Evolutionary conservation across 805 yeast species (phyloP).

Genomic region (Suhomyces xylopsoci): DNA sequence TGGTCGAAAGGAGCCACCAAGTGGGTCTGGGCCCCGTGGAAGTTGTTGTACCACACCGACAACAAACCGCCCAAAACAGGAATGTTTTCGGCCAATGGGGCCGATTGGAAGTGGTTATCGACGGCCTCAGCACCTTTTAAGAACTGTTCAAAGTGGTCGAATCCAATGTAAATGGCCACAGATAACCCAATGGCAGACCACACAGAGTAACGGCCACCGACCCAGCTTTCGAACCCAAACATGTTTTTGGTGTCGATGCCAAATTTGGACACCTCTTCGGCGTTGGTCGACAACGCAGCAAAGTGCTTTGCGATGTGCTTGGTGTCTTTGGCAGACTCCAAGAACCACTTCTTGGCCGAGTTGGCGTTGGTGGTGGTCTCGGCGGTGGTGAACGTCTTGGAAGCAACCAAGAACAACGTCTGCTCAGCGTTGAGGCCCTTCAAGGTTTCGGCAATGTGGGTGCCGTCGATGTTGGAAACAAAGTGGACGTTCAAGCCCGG

Average conservation of each 20-base stretch:
- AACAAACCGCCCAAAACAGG: slow-evolving; percentile 91
- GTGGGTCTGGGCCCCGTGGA: slow-evolving; percentile 97
- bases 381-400: slow-evolving; percentile 98
- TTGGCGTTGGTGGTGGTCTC: slow-evolving; percentile 96
- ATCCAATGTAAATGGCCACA: slow-evolving; percentile 93
- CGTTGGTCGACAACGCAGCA: slow-evolving; percentile 94
- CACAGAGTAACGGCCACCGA: slow-evolving; percentile 99
- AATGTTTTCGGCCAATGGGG: slow-evolving; percentile 88
- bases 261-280: slow-evolving; percentile 83
- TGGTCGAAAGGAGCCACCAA: slow-evolving; percentile 98
- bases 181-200: slow-evolving; percentile 99
- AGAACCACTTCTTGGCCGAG: slow-evolving; percentile 93
- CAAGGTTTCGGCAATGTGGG: slow-evolving; percentile 90
- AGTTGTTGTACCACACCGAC: slow-evolving; percentile 98
- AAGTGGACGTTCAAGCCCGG: slow-evolving; percentile 78
- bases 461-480: slow-evolving; percentile 98
- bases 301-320: slow-evolving; percentile 92
- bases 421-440: slow-evolving; percentile 81
- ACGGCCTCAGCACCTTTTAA: slow-evolving; percentile 97
- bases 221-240: slow-evolving; percentile 99
- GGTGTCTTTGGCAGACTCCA: slow-evolving; percentile 62
- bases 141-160: slow-evolving; percentile 87
- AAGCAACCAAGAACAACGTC: slow-evolving; percentile 87
- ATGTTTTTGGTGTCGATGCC: slow-evolving; percentile 97
- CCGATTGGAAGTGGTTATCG: slow-evolving; percentile 80